Evolutionary conservation across 495 filamentous ascomycete genomes (phyloP), one percentile per base, ranked within the genome.

Genomic region (Oleoguttula mirabilis): DNA sequence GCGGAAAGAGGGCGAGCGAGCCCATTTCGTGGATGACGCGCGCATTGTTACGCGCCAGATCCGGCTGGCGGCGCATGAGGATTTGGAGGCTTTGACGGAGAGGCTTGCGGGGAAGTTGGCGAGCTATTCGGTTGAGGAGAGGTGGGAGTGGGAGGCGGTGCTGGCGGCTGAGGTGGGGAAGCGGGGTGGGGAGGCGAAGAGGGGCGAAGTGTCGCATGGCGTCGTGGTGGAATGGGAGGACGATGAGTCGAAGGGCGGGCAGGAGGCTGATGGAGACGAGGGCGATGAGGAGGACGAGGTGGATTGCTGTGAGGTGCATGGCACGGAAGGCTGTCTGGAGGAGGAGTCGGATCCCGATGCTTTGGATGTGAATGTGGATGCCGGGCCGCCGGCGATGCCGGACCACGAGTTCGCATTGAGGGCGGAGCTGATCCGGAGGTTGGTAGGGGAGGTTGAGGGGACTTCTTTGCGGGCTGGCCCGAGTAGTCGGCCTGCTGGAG

Each of bases 391-490:
- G n/a, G n/a, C 42, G 15, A 60, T 62, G 55, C 58, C 61, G 8
- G 36, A 47, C 3, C 42, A 58, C 35, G 52, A 57, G 11, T 40
- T 45, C 21, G 60, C 58, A 4, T 60, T 39, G 32, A 47, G 57
- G 4, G 58, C 60, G 3, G 59, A 56, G 8, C 60, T 58, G 19
- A 57, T 64, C 16, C 57, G 56, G 14, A 41, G 60, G 7, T 42
- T 39, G 28, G 21, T 64, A 10, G 57, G 62, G 41, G 60, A 63
- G 40, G 45, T 32, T 2, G 39, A 43, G 30, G n/a, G n/a, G n/a
- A n/a, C n/a, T n/a, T n/a, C n/a, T n/a, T n/a, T n/a, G n/a, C n/a
- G n/a, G n/a, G n/a, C n/a, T n/a, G n/a, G n/a, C n/a, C n/a, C n/a
- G n/a, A n/a, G n/a, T n/a, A n/a, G n/a, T n/a, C n/a, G n/a, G n/a